Conservation (phyloP, 2,329 filamentous ascomycete genomes). For the Ophiocordyceps sinensis region DNA sequence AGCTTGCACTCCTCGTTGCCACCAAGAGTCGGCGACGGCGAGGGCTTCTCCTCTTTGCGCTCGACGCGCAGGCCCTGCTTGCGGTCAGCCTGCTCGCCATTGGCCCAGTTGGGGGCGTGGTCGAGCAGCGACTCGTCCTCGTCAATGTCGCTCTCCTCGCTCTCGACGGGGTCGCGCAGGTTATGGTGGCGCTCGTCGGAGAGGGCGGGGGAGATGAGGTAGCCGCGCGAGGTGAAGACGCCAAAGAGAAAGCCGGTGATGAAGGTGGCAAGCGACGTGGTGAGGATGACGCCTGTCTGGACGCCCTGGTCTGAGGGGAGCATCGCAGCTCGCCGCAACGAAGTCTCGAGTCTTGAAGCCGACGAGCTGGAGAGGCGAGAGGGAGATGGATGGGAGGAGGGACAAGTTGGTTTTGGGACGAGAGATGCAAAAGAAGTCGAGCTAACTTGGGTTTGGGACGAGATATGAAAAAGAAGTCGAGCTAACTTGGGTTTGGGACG, state of each 20-base stretch:
- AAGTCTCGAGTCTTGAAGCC: too few species aligned
- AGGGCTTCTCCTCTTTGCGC: constrained; percentile 5
- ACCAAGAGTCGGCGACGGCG: constrained; percentile 18
- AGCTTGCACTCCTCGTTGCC: constrained; percentile 78
- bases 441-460: too few species aligned
- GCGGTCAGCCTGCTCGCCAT: constrained; percentile 43
- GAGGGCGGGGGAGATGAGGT: constrained; percentile 42
- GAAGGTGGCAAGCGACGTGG: constrained; percentile 60
- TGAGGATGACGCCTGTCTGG: constrained; percentile 47
- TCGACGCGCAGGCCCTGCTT: constrained; percentile 36
- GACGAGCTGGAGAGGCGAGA: too few species aligned
- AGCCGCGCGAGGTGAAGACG: constrained; percentile 52
- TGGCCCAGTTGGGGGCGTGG: constrained; percentile 54
- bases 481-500: too few species aligned
- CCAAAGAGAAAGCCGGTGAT: constrained; percentile 71
- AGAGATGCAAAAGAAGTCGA: too few species aligned
- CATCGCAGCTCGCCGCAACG: constrained; percentile 4
- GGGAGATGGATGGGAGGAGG: too few species aligned
- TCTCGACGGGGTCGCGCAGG: constrained; percentile 47
- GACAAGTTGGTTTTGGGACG: too few species aligned
- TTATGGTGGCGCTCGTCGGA: constrained; percentile 41
- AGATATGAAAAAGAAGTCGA: too few species aligned
- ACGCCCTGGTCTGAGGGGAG: constrained; percentile 20
- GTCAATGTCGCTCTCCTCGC: constrained; percentile 54
- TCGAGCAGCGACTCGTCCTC: constrained; percentile 44